Conservation (phyloP, 495 filamentous ascomycete species). For the Daldinia childiae region DNA sequence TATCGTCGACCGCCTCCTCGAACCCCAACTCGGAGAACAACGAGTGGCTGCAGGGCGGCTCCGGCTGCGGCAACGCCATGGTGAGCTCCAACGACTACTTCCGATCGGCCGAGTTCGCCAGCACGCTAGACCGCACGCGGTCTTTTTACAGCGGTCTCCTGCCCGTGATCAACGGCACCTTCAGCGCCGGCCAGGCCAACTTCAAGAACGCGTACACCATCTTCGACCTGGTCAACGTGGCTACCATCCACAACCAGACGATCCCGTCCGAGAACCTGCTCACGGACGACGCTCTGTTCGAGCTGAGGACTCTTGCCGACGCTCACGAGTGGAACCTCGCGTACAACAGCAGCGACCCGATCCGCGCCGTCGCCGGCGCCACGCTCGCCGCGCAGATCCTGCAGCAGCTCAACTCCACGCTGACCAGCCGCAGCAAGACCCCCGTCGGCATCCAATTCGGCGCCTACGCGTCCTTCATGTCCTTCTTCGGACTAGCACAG, state of each 20-base stretch:
- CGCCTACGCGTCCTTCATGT: constrained; percentile 73
- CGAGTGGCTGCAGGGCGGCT: constrained; percentile 67
- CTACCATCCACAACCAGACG: constrained; percentile 72
- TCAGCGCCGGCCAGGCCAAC: constrained; percentile 59
- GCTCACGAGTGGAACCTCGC: constrained; percentile 74
- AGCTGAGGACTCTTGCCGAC: constrained; percentile 72
- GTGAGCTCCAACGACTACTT: constrained; percentile 79
- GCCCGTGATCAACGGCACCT: constrained; percentile 68
- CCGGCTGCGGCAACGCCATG: constrained; percentile 67
- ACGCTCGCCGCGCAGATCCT: constrained; percentile 74
- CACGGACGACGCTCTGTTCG: constrained; percentile 58
- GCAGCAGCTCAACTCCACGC: constrained; percentile 66
- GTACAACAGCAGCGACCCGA: constrained; percentile 53
- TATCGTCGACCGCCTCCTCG: constrained; percentile 60
- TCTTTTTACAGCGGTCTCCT: constrained; percentile 71
- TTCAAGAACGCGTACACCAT: constrained; percentile 81
- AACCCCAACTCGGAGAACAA: constrained; percentile 65
- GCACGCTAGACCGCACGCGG: constrained; percentile 59
- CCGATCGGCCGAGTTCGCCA: constrained; percentile 65
- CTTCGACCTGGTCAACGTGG: constrained; percentile 80
- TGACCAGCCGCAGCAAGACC: constrained; percentile 58
- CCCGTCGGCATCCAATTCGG: constrained; percentile 68
- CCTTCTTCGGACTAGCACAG: constrained; percentile 75
- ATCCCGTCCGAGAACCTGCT: constrained; percentile 62
- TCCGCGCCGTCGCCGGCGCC: constrained; percentile 63